These are phyloP conservation scores for Colletotrichum graminicola DNA, from an alignment of 2,329 filamentous ascomycete genomes.

Conservation along the genomic window DNA sequence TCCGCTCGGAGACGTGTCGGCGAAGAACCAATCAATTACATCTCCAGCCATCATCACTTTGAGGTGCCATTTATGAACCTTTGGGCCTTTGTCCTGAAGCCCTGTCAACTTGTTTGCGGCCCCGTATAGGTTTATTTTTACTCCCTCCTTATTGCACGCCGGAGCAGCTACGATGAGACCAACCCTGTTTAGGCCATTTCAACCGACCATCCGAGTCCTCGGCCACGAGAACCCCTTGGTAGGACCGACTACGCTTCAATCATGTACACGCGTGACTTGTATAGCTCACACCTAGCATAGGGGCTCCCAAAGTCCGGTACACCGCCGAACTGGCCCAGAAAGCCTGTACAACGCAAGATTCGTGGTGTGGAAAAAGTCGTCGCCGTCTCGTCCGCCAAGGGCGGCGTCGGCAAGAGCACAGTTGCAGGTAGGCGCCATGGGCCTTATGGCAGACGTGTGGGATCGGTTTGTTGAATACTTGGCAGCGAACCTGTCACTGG, in stretches of 20 bases:
- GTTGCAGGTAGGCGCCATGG: conserved; percentile 73
- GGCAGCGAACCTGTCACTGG: conserved; percentile 81
- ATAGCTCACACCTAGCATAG: conserved; percentile 59
- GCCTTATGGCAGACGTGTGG: not conserved
- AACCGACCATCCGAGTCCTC: conserved; percentile 46
- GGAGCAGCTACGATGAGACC: conserved; percentile 52
- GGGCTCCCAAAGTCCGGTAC: conserved; percentile 84
- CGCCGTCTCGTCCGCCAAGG: conserved; percentile 96
- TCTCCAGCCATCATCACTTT: not conserved
- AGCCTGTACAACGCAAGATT: conserved; percentile 85
- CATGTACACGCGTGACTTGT: not conserved
- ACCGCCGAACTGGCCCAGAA: conserved; percentile 70
- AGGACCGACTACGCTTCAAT: conserved; percentile 45
- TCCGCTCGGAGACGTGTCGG: conserved; percentile 7
- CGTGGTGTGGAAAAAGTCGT: conserved; percentile 90
- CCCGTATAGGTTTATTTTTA: not conserved
- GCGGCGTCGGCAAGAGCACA: conserved; percentile 97
- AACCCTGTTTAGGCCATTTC: conserved; percentile 54
- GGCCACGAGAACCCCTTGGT: conserved; percentile 92
- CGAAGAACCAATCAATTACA: conserved; percentile 25
- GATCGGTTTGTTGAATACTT: conserved; percentile 42
- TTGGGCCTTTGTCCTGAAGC: not conserved
- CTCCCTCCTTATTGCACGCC: not conserved
- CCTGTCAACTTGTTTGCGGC: not conserved
- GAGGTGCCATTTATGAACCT: not conserved